Base-by-base conservation (phyloP, 2,329 filamentous ascomycete species). In the Macroventuria anomochaeta region DNA sequence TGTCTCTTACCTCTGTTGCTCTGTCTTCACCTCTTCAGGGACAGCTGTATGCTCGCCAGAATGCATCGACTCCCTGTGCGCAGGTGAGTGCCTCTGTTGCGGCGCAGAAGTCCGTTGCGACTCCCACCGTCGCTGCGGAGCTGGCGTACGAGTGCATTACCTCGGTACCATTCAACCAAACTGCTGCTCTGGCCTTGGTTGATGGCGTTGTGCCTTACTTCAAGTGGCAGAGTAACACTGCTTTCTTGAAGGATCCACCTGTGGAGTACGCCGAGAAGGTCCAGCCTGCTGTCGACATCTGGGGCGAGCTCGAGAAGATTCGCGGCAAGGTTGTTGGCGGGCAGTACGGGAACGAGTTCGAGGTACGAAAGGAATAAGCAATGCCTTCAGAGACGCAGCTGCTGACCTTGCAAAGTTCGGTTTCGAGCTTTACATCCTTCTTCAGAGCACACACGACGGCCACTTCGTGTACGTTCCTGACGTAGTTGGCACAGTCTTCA, bases 391-490 rank as follows among this genome's bases (percentile, higher is more conserved):
- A 20, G 20, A 17, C 25, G 34, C 6, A 38, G 6, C 11, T 36
- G 20, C 46, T 68, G 17, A 63, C 34, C 25, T 46, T 23, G 7
- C 3, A 7, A 25, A 73, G 71, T 74, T 74, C 26, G 71, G 68
- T 0, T 68, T 65, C 40, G 66, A 63, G 12, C 62, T 74, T 5
- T 73, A 73, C 49, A 40, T 46, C 2, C 71, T 84, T 7, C 76
- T 86, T 29, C 77, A 78, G 20, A 76, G 76, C 1, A 82, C 83
- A 3, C 85, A 89, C 60, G 87, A 90, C 65, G 85, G 86, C 1
- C 88, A 90, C 64, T 85, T 88, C 43, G 73, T 77, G 2, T 85
- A 81, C 63, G 72, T 79, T 12, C 82, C 83, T 2, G 82, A 85
- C 58, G 74, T 80, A 4, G 76, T 86, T 12, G 79, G 77, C 34